Percentiles rank a stretch among this genome's conserved stretches.
phyloP scores from a whole-genome alignment of 2,329 filamentous ascomycete species.

The Trichoderma guizhouense region DNA sequence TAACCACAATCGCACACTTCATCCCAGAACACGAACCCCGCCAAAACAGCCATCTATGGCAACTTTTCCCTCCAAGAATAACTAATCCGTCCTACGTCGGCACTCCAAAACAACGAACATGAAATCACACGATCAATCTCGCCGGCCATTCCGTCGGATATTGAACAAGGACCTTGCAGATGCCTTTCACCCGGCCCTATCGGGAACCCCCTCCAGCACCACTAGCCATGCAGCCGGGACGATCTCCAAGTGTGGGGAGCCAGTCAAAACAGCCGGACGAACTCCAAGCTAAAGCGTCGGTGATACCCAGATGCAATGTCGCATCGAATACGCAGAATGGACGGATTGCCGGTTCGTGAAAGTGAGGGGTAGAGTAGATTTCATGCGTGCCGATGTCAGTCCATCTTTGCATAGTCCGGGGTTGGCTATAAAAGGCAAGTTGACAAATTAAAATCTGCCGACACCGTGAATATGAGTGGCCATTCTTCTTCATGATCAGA shows the following conservation, averaged over 20 bases:
- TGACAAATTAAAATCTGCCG: not conserved
- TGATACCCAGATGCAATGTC: constrained; percentile 2
- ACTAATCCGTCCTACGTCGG: not conserved
- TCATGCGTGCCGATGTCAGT: not conserved
- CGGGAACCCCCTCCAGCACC: not conserved
- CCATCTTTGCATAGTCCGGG: not conserved
- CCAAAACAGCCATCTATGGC: not conserved
- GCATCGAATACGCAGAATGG: not conserved
- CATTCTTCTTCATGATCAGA: not conserved
- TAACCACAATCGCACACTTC: not conserved
- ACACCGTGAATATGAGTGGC: not conserved
- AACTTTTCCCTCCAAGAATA: not conserved
- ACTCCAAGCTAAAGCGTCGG: not conserved
- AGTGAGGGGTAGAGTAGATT: not conserved
- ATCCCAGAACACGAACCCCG: not conserved
- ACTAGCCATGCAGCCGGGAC: not conserved
- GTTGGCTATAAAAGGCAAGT: not conserved
- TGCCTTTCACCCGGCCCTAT: constrained; percentile 3
- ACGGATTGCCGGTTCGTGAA: not conserved
- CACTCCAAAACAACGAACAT: not conserved
- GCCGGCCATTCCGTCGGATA: not conserved
- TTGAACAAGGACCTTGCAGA: not conserved
- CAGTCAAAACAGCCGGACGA: not conserved
- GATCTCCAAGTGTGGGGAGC: not conserved
- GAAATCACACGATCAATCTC: not conserved